Conservation (phyloP, 352 stramenopile species). For the Phytophthora multivora region DNA sequence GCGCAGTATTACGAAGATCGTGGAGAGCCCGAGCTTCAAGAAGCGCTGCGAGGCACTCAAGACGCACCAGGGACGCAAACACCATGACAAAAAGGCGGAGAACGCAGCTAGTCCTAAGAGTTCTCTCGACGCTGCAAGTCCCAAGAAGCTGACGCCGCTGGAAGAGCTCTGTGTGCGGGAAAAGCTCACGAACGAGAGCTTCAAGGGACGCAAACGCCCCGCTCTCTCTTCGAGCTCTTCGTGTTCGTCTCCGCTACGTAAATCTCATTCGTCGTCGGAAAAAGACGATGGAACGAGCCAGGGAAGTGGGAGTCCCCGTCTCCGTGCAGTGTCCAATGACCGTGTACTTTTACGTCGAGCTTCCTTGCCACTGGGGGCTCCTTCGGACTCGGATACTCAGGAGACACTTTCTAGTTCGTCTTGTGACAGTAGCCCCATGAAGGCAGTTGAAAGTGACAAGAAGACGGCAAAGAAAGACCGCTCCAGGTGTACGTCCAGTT, state of each 20-base stretch:
- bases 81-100: slow-evolving; percentile 26
- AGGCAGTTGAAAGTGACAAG: slow-evolving; percentile 5
- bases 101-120: not conserved
- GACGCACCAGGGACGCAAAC: slow-evolving; percentile 18
- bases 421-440: slow-evolving; percentile 19
- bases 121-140: not conserved
- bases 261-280: slow-evolving; percentile 17
- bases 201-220: slow-evolving; percentile 1
- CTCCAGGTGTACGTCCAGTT: not conserved
- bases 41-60: slow-evolving; percentile 51
- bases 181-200: slow-evolving; percentile 19
- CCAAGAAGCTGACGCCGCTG: slow-evolving; percentile 32
- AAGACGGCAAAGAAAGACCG: slow-evolving; percentile 13
- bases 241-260: not conserved
- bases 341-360: slow-evolving; percentile 16
- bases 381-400: slow-evolving; percentile 22
- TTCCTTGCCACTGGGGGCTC: slow-evolving; percentile 13
- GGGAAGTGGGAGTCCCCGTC: not conserved
- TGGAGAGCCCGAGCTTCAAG: slow-evolving; percentile 45
- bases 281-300: slow-evolving; percentile 12
- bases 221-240: not conserved
- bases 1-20: slow-evolving; percentile 43
- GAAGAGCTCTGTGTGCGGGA: slow-evolving; percentile 42
- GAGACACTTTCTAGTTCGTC: slow-evolving; percentile 17
- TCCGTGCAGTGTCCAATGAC: slow-evolving; percentile 13